Base-by-base conservation (phyloP, 164 flowering plant genomes). In the Protea cynaroides region DNA sequence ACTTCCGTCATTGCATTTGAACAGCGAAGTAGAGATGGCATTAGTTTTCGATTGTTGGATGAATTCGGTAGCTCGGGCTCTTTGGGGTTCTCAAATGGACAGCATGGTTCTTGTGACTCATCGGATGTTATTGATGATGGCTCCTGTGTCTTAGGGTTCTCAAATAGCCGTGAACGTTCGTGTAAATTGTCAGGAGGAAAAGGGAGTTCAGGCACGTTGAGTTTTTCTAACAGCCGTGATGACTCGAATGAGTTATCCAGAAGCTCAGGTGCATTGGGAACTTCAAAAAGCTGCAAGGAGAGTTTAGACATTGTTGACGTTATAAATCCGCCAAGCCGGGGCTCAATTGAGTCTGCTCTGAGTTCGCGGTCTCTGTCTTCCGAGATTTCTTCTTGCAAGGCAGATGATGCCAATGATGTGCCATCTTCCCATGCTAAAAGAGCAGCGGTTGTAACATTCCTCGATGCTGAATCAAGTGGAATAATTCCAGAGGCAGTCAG, bases 391-490 rank as follows among this genome's bases (percentile, higher is more conserved):
- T 79, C 83, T 44, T 50, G 59, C 38, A 75, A 69, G 47, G 85
- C 64, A 61, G 84, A 81, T 46, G 75, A 67, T 49, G 36, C 40
- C 34, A 63, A 52, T 24, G 66, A 63, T 76, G 79, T 37, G 52
- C 63, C 72, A 67, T 70, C 73, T 15, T 5, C 57, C 62, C 79
- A 82, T 74, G 76, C 64, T 19, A 72, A 66, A 59, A 83, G 74
- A 71, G 66, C 74, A 9, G 65, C 83, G 1, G 64, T 58, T 55
- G 92, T 85, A 25, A 90, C 76, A 19, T 88, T 84, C 59, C 59
- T 61, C 34, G 90, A 81, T 36, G 75, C 73, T 22, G 75, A 77
- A 23, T 63, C 72, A 3, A 46, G 57, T 55, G 81, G 74, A 17
- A 60, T 25, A 9, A 54, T 58, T 25, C 29, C 58, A 19, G 75